phyloP scores from a whole-genome alignment of 768 basidiomycete species.

The Termitomyces bulborhizus region DNA sequence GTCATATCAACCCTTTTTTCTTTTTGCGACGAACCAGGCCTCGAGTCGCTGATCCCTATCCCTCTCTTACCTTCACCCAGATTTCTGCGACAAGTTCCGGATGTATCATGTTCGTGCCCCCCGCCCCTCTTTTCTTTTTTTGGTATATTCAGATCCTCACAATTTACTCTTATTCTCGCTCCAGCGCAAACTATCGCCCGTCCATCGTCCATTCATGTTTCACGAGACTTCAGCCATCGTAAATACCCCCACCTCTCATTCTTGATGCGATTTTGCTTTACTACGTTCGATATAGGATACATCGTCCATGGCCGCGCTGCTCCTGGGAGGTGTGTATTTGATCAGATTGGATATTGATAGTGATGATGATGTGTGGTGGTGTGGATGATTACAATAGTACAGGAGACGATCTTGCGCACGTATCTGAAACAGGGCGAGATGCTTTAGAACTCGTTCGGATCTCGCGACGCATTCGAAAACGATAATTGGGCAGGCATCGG shows the following conservation, averaged over 20 bases:
- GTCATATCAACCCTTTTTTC: neutral
- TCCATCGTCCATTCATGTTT: constrained; percentile 54
- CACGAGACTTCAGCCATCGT: constrained; percentile 71
- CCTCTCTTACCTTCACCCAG: constrained; percentile 24
- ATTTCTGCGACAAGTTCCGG: constrained; percentile 66
- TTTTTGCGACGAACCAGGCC: neutral
- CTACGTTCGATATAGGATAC: constrained; percentile 26
- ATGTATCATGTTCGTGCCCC: constrained; percentile 47
- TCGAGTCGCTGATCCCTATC: neutral
- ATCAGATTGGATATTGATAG: neutral
- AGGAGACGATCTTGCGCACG: constrained; percentile 35
- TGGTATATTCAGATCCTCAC: no score
- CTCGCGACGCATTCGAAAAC: no score
- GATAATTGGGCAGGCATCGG: no score
- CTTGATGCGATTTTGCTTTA: neutral
- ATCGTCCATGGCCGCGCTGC: constrained; percentile 32
- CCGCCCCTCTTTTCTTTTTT: no score
- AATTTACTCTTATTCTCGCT: no score
- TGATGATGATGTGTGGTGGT: neutral
- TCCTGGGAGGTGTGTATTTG: constrained; percentile 23
- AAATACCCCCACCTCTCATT: constrained; percentile 18
- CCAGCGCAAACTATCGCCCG: constrained; percentile 52
- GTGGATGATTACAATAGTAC: constrained; percentile 16
- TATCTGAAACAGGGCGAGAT: constrained; percentile 27
- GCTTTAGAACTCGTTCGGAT: constrained; percentile 6